Evolutionary conservation across 148 eudicot species (phyloP), one percentile per base, ranked within the genome.

Genomic region (Cornus florida): DNA sequence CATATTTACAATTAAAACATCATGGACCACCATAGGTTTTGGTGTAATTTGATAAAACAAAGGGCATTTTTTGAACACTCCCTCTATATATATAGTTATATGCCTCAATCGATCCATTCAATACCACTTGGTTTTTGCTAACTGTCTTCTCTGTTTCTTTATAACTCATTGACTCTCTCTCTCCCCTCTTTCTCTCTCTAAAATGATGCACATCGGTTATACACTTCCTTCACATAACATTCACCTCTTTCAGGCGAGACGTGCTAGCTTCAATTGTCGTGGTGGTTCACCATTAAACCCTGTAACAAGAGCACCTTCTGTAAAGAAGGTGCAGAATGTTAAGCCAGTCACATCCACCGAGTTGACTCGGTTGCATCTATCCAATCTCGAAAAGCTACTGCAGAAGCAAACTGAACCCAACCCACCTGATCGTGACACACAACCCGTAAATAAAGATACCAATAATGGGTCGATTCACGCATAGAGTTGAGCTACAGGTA

Each of bases 371-470:
- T 75, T 33, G 2, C 91, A 88, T 28, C 80, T 95, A 5, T 77
- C 92, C 12, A 95, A 87, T 72, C 95, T 95, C 31, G 94, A 95
- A 35, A 90, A 89, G 64, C 75, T 95, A 19, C 83, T 93, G 1
- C 90, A 89, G 10, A 88, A 82, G 14, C 80, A 85, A 0, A 60
- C 69, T 28, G 65, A 80, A 1, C 73, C 81, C 31, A 22, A 35
- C 31, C 56, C 75, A 4, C 67, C 82, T 1, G 68, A 75, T 35
- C 84, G n/a, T n/a, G n/a, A n/a, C n/a, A n/a, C 86, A 9, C 70
- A 75, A 69, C 79, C 79, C 24, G 77, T 19, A 10, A 59, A 31
- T 20, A 74, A 23, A 28, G 72, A 3, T 8, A 23, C 23, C 7
- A 5, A 19, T 16, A 10, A 38, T 46, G 72, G 67, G 62, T 71